Conservation (phyloP, 108 stramenopile species). For the Nitzschia sp. region DNA sequence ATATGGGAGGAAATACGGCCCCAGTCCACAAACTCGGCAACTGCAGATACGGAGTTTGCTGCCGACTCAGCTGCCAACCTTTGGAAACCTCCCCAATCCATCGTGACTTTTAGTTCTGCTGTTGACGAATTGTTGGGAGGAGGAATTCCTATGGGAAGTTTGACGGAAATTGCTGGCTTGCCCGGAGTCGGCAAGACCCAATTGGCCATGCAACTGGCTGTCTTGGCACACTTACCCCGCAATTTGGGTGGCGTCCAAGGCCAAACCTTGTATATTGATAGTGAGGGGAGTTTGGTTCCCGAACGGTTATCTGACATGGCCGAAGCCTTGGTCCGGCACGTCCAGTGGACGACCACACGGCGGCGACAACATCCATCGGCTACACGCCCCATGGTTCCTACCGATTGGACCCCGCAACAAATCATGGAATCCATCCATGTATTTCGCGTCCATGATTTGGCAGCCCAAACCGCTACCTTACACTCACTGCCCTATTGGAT, state of each 20-base stretch:
- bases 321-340: slow-evolving; percentile 41
- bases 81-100: slow-evolving; percentile 20
- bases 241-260: slow-evolving; percentile 87
- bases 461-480: slow-evolving; percentile 83
- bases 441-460: slow-evolving; percentile 86
- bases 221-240: slow-evolving; percentile 77
- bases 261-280: slow-evolving; percentile 83
- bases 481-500: slow-evolving; percentile 47
- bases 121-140: slow-evolving; percentile 85
- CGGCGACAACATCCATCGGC: background rate
- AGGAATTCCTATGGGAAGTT: slow-evolving; percentile 75
- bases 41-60: no score
- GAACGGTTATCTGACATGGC: slow-evolving; percentile 86
- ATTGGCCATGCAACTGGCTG: slow-evolving; percentile 90
- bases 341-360: slow-evolving; percentile 4
- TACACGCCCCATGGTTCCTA: background rate
- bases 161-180: slow-evolving; percentile 89
- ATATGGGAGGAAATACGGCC: slow-evolving; percentile 40
- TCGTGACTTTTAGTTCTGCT: slow-evolving; percentile 74
- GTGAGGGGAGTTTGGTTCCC: slow-evolving; percentile 88
- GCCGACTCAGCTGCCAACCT: no score
- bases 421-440: slow-evolving; percentile 88
- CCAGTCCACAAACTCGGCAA: background rate
- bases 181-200: slow-evolving; percentile 97
- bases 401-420: slow-evolving; percentile 39